Conservation (phyloP, 352 stramenopile genomes). For the Aphanomyces invadans region DNA sequence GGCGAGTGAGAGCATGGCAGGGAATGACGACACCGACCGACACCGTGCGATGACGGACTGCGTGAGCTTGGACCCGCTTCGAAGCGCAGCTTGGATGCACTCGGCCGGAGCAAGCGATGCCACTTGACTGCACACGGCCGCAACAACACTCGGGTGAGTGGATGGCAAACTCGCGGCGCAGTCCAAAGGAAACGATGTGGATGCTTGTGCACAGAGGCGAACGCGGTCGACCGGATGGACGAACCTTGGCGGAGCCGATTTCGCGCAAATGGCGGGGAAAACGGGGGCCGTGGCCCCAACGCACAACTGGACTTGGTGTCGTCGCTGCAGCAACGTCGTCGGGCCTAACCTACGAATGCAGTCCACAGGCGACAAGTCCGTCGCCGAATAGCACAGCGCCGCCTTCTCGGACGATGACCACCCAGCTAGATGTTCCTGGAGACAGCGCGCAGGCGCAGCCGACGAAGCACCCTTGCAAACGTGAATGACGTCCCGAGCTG, state of each 20-base stretch:
- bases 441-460: not conserved
- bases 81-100: not conserved
- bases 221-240: not conserved
- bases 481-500: too few species aligned
- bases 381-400: not conserved
- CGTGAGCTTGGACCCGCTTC: not conserved
- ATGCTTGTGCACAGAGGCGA: not conserved
- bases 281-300: not conserved
- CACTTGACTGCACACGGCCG: not conserved
- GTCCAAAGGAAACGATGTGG: not conserved
- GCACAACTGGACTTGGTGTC: not conserved
- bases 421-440: not conserved
- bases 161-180: not conserved
- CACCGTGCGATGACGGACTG: constrained; percentile 7
- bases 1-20: constrained; percentile 37
- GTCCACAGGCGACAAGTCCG: not conserved
- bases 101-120: not conserved
- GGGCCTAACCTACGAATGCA: not conserved
- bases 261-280: not conserved
- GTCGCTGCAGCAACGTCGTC: not conserved
- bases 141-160: not conserved
- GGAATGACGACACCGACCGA: constrained; percentile 25
- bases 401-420: not conserved
- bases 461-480: not conserved
- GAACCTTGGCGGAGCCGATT: not conserved